These are phyloP conservation scores for Cenchrus purpureus DNA, from an alignment of 176 grass and related monocot species.

Conservation along the genomic window DNA sequence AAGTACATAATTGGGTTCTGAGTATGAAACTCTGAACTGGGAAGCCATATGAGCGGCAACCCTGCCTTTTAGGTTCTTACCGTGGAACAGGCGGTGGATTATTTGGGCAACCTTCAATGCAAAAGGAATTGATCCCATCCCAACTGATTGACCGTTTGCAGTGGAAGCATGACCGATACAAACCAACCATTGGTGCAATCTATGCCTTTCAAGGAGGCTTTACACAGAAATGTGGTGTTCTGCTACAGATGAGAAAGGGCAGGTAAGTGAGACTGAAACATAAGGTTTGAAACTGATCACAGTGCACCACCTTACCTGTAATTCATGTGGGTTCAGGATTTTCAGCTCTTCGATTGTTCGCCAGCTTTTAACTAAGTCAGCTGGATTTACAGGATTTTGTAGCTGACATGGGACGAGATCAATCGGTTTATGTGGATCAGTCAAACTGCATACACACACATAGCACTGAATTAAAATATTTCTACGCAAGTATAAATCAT, in stretches of 20 bases:
- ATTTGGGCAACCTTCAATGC: neutral
- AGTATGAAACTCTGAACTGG: neutral
- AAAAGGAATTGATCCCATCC: neutral
- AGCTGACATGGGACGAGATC: neutral
- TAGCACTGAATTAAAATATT: neutral
- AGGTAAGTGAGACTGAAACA: neutral
- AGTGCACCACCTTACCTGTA: neutral
- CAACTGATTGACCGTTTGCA: neutral
- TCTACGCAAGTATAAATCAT: neutral
- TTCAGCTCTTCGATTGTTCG: constrained; percentile 27
- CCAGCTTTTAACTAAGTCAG: constrained; percentile 7
- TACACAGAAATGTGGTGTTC: constrained; percentile 6
- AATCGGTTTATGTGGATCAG: neutral
- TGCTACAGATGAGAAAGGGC: neutral
- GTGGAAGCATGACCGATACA: neutral
- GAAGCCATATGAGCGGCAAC: neutral
- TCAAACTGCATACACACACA: neutral
- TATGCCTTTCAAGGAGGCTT: constrained; percentile 18
- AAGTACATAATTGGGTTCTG: neutral
- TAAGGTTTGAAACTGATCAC: neutral
- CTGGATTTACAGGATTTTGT: neutral
- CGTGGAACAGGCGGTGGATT: neutral
- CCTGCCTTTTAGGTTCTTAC: constrained; percentile 8
- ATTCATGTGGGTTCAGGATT: neutral
- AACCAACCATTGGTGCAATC: constrained; percentile 19